Conservation (phyloP, 1,284 basidiomycete species). For the Cryptococcus wingfieldii region DNA sequence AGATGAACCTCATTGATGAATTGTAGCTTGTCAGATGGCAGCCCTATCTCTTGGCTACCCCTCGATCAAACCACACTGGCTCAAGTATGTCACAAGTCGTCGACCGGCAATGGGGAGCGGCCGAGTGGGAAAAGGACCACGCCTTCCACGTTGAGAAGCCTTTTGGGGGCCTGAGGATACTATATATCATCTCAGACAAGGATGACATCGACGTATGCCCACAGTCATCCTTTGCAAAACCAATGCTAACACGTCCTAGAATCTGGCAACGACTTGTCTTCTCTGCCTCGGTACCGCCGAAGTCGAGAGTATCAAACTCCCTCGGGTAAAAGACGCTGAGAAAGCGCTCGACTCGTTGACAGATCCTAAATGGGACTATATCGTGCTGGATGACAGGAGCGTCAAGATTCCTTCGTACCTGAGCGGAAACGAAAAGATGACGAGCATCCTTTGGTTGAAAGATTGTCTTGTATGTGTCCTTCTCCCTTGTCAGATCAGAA, state of each 20-base stretch:
- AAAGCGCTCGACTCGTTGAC: conserved; percentile 33
- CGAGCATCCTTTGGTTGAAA: conserved; percentile 65
- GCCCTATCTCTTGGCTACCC: conserved; percentile 63
- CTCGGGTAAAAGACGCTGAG: background rate
- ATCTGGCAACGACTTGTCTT: conserved; percentile 66
- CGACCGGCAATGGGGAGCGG: conserved; percentile 63
- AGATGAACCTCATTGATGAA: background rate
- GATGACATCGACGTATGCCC: too few species aligned
- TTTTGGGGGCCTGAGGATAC: conserved; percentile 24
- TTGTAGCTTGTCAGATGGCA: conserved; percentile 56
- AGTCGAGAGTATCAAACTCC: conserved; percentile 27
- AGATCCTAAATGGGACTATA: conserved; percentile 57
- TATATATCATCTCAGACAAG: conserved; percentile 19
- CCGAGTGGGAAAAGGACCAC: conserved; percentile 47
- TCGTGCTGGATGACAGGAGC: conserved; percentile 59
- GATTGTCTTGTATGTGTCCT: conserved; percentile 57
- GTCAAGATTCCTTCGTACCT: conserved; percentile 45
- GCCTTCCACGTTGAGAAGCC: conserved; percentile 52
- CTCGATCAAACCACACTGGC: conserved; percentile 56
- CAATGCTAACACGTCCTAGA: conserved; percentile 4
- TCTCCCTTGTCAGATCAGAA: too few species aligned
- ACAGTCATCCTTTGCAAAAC: too few species aligned
- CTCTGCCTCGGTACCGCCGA: conserved; percentile 66
- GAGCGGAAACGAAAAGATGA: conserved; percentile 17
- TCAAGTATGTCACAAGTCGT: conserved; percentile 64